Evolutionary conservation across 306 rosid genomes (phyloP).

Genomic region (Casuarina cunninghamiana): DNA sequence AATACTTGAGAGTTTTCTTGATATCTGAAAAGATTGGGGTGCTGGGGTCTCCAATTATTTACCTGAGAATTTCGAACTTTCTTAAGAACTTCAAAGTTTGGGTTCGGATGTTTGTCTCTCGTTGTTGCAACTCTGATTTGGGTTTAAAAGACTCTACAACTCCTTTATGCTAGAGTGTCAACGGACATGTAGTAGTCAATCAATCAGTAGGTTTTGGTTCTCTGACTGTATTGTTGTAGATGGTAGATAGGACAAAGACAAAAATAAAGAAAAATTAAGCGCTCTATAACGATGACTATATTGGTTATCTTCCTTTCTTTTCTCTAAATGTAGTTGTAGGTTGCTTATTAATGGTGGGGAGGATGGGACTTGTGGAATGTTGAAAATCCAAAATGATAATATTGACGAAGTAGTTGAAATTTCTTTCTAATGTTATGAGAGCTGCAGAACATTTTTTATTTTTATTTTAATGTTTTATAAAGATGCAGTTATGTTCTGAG

Average conservation of each 20-base stretch:
- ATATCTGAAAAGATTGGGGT: background rate
- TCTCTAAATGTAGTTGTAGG: background rate
- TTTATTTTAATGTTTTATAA: background rate
- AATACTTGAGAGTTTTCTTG: background rate
- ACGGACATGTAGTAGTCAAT: background rate
- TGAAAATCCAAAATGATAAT: background rate
- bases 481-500: background rate
- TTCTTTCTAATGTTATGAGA: background rate
- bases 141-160: background rate
- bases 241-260: background rate
- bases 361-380: background rate
- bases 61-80: background rate
- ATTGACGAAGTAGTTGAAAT: background rate
- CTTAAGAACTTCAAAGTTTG: constrained; percentile 1
- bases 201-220: background rate
- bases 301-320: background rate
- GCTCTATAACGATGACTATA: background rate
- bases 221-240: background rate
- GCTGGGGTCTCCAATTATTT: background rate
- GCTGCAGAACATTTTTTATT: background rate
- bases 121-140: background rate
- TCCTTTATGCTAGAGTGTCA: background rate
- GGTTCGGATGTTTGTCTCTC: background rate
- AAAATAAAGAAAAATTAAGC: background rate
- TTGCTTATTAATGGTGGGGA: background rate